Conservation (phyloP, 164 flowering plant species). For the Berberis thunbergii region DNA sequence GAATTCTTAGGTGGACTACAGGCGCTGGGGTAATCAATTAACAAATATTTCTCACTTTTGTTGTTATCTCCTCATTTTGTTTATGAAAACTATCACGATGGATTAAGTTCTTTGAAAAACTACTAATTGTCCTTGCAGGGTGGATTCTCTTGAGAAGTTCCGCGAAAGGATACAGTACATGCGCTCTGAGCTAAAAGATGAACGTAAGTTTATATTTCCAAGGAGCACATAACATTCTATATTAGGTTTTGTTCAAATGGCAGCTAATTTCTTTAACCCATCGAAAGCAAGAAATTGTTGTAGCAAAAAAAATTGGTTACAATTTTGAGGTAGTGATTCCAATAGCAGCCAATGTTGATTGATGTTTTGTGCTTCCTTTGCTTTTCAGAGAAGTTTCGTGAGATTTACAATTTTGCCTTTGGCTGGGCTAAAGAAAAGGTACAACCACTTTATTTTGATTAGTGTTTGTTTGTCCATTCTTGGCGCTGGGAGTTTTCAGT, state of each 20-base stretch:
- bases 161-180: slow-evolving; percentile 72
- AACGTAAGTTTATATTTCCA: slow-evolving; percentile 45
- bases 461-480: no score
- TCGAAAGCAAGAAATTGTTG: no score
- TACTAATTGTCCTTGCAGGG: slow-evolving; percentile 42
- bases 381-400: slow-evolving; percentile 81
- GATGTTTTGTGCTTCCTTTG: neutral
- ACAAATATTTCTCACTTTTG: neutral
- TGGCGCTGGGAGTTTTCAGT: no score
- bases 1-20: slow-evolving; percentile 89
- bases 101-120: neutral
- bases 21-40: slow-evolving; percentile 54
- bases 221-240: no score
- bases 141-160: slow-evolving; percentile 88
- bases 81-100: neutral
- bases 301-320: no score
- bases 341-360: neutral
- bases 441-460: neutral
- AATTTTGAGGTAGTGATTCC: neutral
- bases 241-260: no score
- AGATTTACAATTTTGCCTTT: slow-evolving; percentile 92
- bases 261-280: no score
- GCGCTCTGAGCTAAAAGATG: slow-evolving; percentile 93
- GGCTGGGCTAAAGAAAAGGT: slow-evolving; percentile 99
- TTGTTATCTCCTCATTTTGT: neutral